phyloP scores from a whole-genome alignment of 345 rosid genomes.

The Erysimum cheiranthoides region DNA sequence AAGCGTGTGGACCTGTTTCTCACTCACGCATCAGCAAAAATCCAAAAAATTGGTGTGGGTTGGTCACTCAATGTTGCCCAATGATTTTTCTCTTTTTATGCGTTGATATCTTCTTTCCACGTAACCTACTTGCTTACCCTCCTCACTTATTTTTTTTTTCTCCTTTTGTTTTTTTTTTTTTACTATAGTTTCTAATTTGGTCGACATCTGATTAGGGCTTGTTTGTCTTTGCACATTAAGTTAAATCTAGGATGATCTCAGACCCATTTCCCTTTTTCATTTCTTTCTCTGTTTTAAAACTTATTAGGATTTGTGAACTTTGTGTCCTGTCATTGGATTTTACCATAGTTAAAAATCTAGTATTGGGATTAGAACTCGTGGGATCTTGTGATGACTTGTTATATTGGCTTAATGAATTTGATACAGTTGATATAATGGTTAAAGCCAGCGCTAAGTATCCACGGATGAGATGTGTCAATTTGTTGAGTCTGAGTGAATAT shows the following conservation, averaged over 20 bases:
- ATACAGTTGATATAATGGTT: background rate
- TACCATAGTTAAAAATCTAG: background rate
- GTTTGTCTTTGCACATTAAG: constrained; percentile 4
- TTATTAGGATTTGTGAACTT: background rate
- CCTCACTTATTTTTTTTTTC: background rate
- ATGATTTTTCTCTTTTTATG: constrained; percentile 4
- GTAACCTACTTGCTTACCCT: constrained; percentile 29
- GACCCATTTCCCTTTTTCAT: too few relatives aligned
- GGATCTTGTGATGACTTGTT: constrained; percentile 14
- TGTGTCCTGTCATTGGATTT: background rate
- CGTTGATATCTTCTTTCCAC: constrained; percentile 41
- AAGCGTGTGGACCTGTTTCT: constrained; percentile 33
- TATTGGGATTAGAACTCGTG: background rate
- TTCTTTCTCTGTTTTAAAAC: background rate
- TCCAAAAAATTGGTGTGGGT: constrained; percentile 39
- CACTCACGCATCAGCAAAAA: constrained; percentile 36
- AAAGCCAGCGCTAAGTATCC: background rate
- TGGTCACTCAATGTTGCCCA: constrained; percentile 21
- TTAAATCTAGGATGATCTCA: background rate
- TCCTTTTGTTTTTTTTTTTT: too few relatives aligned
- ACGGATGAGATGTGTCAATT: constrained; percentile 2
- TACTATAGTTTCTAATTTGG: background rate
- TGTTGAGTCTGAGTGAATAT: background rate
- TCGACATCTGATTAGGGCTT: constrained; percentile 13
- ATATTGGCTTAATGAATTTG: background rate